Percentiles rank a stretch among this genome's conserved stretches.
phyloP scores from a whole-genome alignment of 345 rosid genomes.

The Erysimum cheiranthoides region DNA sequence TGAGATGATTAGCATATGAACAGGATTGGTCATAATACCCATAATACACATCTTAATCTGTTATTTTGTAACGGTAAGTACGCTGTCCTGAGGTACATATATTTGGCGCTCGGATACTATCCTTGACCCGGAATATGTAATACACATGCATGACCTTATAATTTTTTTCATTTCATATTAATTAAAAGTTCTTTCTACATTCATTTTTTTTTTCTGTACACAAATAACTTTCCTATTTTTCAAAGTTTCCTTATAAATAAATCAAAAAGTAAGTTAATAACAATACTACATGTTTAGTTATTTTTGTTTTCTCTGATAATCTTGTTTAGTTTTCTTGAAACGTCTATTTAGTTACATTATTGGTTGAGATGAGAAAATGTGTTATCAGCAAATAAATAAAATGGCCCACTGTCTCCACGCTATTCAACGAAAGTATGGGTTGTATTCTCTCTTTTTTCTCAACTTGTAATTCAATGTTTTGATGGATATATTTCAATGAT shows the following conservation, averaged over 20 bases:
- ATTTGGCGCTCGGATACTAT: too few relatives aligned
- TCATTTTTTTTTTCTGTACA: not conserved
- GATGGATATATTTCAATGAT: not conserved
- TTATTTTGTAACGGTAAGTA: too few relatives aligned
- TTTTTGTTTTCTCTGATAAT: too few relatives aligned
- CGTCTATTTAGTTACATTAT: not conserved
- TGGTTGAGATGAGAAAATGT: conserved; percentile 12
- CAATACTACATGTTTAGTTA: not conserved
- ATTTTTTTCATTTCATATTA: not conserved
- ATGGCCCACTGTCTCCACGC: conserved; percentile 13
- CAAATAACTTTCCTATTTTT: too few relatives aligned
- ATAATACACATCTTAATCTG: not conserved
- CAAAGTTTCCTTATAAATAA: not conserved
- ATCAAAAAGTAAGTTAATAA: not conserved
- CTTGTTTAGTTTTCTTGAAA: not conserved
- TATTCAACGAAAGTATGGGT: conserved; percentile 12
- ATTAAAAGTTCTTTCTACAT: not conserved
- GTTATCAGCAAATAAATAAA: conserved; percentile 14
- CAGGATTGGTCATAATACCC: not conserved
- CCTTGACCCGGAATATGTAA: too few relatives aligned
- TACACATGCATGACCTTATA: too few relatives aligned
- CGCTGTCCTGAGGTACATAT: too few relatives aligned
- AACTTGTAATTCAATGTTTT: conserved; percentile 14
- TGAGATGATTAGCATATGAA: not conserved
- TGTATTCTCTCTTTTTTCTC: not conserved